phyloP scores from a whole-genome alignment of 2,329 filamentous ascomycete genomes.

The Thelonectria rubi region DNA sequence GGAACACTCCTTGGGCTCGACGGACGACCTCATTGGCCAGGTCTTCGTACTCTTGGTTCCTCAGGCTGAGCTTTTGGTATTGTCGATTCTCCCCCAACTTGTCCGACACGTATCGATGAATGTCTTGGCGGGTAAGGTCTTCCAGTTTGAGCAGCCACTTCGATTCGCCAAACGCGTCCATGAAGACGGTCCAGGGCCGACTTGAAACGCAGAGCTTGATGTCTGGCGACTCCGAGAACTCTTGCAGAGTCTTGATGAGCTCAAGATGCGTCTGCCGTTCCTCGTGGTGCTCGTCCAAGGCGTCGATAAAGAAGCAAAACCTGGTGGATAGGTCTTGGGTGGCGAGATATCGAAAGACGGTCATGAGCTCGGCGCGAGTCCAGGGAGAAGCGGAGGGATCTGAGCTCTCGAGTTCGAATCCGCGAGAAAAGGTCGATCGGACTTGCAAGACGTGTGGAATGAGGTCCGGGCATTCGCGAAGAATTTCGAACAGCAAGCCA shows the following conservation, averaged over 20 bases:
- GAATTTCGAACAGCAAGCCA: neutral
- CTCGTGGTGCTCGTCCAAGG: neutral
- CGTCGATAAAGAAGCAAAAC: neutral
- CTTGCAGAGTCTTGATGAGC: neutral
- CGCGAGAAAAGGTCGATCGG: no score
- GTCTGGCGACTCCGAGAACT: neutral
- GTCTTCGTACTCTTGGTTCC: neutral
- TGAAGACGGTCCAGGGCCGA: neutral
- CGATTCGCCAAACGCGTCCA: neutral
- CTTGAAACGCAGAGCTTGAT: conserved; percentile 1
- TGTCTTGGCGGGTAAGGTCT: neutral
- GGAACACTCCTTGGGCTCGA: neutral
- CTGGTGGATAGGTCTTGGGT: neutral
- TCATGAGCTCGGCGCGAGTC: neutral
- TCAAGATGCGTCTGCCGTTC: neutral
- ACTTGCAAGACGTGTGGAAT: neutral
- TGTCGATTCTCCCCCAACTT: neutral
- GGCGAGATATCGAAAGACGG: neutral
- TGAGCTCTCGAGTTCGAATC: no score
- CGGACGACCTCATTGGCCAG: neutral
- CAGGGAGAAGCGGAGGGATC: no score
- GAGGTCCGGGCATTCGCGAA: neutral
- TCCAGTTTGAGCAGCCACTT: neutral
- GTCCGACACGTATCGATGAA: neutral
- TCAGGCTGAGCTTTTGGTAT: neutral